A percentile compares a stretch with the other conserved stretches of the same genome.
These are phyloP conservation scores for Talaromyces sp. DNA, from an alignment of 2,329 filamentous ascomycete genomes.

Conservation along the genomic window DNA sequence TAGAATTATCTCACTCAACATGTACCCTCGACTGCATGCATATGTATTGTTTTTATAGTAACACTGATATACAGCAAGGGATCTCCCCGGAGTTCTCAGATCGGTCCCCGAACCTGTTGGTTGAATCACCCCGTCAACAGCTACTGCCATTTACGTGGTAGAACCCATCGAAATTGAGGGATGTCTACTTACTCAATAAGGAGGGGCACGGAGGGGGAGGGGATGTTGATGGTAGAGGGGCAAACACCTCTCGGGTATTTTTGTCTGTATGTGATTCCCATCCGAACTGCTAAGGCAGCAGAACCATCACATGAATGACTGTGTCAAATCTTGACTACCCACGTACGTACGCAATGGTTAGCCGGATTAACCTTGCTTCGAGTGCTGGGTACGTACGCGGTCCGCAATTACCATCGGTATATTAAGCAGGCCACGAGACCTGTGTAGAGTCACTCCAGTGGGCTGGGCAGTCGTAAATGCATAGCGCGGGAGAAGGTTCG, in stretches of 20 bases:
- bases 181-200: neutral
- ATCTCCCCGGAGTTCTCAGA: conserved; percentile 16
- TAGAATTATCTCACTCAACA: neutral
- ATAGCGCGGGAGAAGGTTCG: neutral
- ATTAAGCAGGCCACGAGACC: conserved; percentile 8
- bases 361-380: neutral
- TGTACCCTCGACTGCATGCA: neutral
- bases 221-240: conserved; percentile 10
- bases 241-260: neutral
- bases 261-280: neutral
- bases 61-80: conserved; percentile 11
- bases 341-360: neutral
- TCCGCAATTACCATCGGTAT: neutral
- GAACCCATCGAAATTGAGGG: no score
- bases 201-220: conserved; percentile 12
- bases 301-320: neutral
- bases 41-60: conserved; percentile 8
- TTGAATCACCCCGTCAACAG: neutral
- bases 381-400: neutral
- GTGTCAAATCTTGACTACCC: neutral
- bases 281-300: neutral
- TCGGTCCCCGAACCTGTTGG: conserved; percentile 18
- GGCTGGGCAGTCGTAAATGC: neutral
- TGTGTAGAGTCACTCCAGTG: neutral
- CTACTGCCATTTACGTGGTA: no score